Conservation (phyloP, 2,329 filamentous ascomycete genomes). For the Phymatotrichopsis omnivora region DNA sequence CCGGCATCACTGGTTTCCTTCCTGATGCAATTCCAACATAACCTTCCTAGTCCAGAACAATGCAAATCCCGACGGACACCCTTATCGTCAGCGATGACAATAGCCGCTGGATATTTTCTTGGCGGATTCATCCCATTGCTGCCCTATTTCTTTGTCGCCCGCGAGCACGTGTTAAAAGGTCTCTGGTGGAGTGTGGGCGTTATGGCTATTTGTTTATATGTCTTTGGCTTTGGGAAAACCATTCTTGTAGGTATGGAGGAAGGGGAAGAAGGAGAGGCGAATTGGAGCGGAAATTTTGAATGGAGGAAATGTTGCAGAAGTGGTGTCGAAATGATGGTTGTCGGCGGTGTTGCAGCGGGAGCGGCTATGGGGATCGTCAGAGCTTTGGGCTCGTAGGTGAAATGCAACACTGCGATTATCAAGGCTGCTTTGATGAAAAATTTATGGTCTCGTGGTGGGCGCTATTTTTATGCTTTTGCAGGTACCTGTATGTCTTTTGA, state of each 20-base stretch:
- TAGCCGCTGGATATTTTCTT: conserved; percentile 58
- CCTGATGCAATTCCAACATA: conserved; percentile 36
- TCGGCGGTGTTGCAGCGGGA: conserved; percentile 36
- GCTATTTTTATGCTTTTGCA: too few relatives aligned
- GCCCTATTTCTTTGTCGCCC: conserved; percentile 52
- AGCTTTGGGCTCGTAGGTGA: conserved; percentile 24
- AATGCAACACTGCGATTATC: too few relatives aligned
- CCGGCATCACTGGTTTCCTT: conserved; percentile 35
- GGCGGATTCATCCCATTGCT: conserved; percentile 61
- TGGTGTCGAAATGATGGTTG: conserved; percentile 38
- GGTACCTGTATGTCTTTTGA: too few relatives aligned
- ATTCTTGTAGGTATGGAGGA: conserved; percentile 35
- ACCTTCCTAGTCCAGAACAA: conserved; percentile 30
- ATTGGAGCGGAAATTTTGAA: conserved; percentile 30
- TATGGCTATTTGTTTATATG: conserved; percentile 50
- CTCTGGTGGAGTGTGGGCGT: conserved; percentile 51
- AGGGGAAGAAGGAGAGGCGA: conserved; percentile 28
- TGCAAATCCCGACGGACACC: conserved; percentile 26
- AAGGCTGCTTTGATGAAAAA: too few relatives aligned
- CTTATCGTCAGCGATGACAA: conserved; percentile 48
- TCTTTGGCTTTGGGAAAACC: conserved; percentile 58
- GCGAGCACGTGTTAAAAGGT: conserved; percentile 38
- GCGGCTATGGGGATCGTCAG: conserved; percentile 37
- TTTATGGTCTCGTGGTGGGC: too few relatives aligned
- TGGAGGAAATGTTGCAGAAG: conserved; percentile 27